These are phyloP conservation scores for Aureobasidium sp. DNA, from an alignment of 2,329 filamentous ascomycete genomes.

Conservation along the genomic window DNA sequence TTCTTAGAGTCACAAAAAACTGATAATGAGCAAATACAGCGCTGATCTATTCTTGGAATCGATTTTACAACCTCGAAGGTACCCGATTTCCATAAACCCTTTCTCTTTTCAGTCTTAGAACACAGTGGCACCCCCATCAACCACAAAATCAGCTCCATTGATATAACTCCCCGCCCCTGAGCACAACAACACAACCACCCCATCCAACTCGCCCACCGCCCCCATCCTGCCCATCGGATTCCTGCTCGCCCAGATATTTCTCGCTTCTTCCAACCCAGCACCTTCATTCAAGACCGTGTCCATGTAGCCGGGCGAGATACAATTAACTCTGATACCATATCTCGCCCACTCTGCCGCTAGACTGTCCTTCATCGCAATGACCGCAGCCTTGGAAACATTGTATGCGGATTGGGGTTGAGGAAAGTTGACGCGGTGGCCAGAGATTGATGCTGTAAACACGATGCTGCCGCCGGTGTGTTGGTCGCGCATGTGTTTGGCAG, in stretches of 20 bases:
- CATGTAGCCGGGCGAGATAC: slow-evolving; percentile 68
- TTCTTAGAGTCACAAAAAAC: too few relatives aligned
- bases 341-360: slow-evolving; percentile 67
- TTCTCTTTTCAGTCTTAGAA: neutral
- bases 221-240: slow-evolving; percentile 37
- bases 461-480: slow-evolving; percentile 53
- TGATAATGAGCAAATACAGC: too few relatives aligned
- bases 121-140: slow-evolving; percentile 26
- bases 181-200: slow-evolving; percentile 31
- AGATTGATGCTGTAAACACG: slow-evolving; percentile 61
- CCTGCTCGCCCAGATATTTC: slow-evolving; percentile 27
- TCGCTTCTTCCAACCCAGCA: slow-evolving; percentile 29
- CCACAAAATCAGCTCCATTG: slow-evolving; percentile 32
- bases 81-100: too few relatives aligned
- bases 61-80: too few relatives aligned
- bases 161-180: slow-evolving; percentile 31
- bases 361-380: slow-evolving; percentile 56
- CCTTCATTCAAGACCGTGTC: slow-evolving; percentile 62
- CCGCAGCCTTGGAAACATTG: slow-evolving; percentile 63
- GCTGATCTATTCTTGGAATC: too few relatives aligned
- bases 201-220: slow-evolving; percentile 31
- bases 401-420: slow-evolving; percentile 56
- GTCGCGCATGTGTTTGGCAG: slow-evolving; percentile 48
- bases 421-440: slow-evolving; percentile 61
- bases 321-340: slow-evolving; percentile 66